Percentiles rank a stretch among this genome's conserved stretches.
Evolutionary conservation across 108 stramenopile genomes (phyloP).

Genomic region (Bacterosira constricta): DNA sequence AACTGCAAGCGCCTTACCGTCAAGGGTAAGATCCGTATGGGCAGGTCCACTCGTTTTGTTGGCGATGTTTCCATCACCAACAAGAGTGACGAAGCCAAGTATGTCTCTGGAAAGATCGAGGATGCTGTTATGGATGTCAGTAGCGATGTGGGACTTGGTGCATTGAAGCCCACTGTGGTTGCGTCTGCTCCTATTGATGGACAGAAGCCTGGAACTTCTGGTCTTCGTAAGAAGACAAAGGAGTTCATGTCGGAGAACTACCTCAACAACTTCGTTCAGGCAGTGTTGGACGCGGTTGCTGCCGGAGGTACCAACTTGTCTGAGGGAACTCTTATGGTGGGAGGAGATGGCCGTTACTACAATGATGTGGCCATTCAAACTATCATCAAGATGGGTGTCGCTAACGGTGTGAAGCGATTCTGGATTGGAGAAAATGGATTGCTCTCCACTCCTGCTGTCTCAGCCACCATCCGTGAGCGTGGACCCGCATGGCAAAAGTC

Average conservation of each 20-base stretch:
- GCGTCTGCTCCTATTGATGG: conserved; percentile 91
- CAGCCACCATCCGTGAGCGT: conserved; percentile 94
- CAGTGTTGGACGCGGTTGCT: conserved; percentile 92
- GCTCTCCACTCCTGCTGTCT: conserved; percentile 97
- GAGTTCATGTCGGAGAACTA: conserved; percentile 94
- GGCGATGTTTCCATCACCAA: conserved; percentile 89
- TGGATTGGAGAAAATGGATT: conserved; percentile 98
- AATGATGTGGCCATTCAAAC: conserved; percentile 95
- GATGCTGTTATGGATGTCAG: conserved; percentile 89
- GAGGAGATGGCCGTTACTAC: conserved; percentile 99
- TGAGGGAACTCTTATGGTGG: conserved; percentile 92
- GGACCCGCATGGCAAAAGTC: conserved; percentile 96
- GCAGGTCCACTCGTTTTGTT: conserved; percentile 85
- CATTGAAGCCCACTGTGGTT: conserved; percentile 78
- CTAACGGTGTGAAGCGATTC: conserved; percentile 95
- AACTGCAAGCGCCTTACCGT: conserved; percentile 88
- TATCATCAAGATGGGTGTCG: conserved; percentile 95
- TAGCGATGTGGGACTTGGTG: conserved; percentile 82
- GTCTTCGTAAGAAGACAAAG: conserved; percentile 99
- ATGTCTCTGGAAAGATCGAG: conserved; percentile 82
- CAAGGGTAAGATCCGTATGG: conserved; percentile 89
- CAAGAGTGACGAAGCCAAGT: conserved; percentile 90
- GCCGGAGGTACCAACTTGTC: conserved; percentile 85
- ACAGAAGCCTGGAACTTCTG: conserved; percentile 99
- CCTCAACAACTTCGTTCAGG: conserved; percentile 99